Percentiles rank a stretch among this genome's conserved stretches.
Conservation (phyloP, 192 early-diverging fungal genomes). For the Coemansia sp. region DNA sequence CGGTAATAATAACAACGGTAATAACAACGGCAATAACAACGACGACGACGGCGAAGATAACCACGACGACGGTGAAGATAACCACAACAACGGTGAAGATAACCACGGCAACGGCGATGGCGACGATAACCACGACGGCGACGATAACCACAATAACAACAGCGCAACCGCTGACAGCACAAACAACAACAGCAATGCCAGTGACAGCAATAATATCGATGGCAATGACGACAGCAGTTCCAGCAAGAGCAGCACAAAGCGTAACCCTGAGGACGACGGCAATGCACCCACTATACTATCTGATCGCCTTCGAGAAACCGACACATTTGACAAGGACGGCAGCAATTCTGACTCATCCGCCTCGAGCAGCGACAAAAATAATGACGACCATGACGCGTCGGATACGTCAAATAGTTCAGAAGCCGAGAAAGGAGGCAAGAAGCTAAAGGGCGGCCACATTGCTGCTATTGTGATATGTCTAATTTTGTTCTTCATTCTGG, state of each 20-base stretch:
- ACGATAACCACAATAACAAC: background rate
- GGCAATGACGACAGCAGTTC: background rate
- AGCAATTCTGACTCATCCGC: background rate
- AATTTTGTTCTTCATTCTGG: conserved; percentile 2
- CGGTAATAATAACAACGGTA: too few species aligned
- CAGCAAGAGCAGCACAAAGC: background rate
- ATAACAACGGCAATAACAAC: background rate
- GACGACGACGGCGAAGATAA: background rate
- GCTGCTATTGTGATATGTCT: conserved; percentile 24
- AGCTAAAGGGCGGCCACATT: conserved; percentile 14
- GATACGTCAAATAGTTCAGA: too few species aligned
- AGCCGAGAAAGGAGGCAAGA: background rate
- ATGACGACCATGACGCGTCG: background rate
- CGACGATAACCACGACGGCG: background rate
- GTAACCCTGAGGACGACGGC: background rate
- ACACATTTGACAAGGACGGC: background rate
- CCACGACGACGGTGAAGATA: too few species aligned
- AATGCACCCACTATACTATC: background rate
- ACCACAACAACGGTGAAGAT: background rate
- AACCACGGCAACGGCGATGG: background rate
- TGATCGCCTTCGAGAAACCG: background rate
- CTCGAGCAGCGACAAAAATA: background rate
- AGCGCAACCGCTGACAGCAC: background rate
- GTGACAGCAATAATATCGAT: background rate
- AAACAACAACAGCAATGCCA: background rate